Percentiles rank a stretch among this genome's conserved stretches.
Conservation (phyloP, 106 monocot species). For the Dendrobium catenatum region DNA sequence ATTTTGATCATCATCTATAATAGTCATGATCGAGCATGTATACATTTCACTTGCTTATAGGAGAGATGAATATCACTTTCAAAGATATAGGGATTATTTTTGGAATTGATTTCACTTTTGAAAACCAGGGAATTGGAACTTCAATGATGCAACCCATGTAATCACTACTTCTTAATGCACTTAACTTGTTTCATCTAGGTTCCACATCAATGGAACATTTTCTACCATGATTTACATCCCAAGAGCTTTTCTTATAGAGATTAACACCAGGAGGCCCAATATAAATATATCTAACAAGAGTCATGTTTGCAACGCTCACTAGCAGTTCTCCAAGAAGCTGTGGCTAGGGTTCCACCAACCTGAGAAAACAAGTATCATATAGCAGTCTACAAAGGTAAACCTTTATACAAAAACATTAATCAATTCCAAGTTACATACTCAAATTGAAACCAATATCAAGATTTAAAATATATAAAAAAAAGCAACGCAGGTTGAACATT, state of each 20-base stretch:
- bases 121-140: constrained; percentile 4
- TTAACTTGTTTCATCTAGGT: constrained; percentile 8
- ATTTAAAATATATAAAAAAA: background rate
- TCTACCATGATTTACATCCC: constrained; percentile 8
- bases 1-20: no score
- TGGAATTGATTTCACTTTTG: background rate
- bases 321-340: no score
- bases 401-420: background rate
- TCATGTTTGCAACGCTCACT: constrained; percentile 11
- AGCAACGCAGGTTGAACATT: background rate
- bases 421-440: background rate
- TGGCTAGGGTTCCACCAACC: background rate
- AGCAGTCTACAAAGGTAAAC: background rate
- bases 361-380: background rate
- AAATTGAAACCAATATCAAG: background rate
- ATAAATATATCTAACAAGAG: constrained; percentile 22
- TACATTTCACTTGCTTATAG: no score
- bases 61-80: no score
- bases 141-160: constrained; percentile 20
- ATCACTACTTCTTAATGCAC: constrained; percentile 33
- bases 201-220: constrained; percentile 11
- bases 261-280: constrained; percentile 20
- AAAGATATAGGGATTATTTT: no score
- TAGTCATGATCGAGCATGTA: no score
- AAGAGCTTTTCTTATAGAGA: constrained; percentile 10